These are phyloP conservation scores for Aspergillus texensis DNA, from an alignment of 2,329 filamentous ascomycete species.

Conservation along the genomic window DNA sequence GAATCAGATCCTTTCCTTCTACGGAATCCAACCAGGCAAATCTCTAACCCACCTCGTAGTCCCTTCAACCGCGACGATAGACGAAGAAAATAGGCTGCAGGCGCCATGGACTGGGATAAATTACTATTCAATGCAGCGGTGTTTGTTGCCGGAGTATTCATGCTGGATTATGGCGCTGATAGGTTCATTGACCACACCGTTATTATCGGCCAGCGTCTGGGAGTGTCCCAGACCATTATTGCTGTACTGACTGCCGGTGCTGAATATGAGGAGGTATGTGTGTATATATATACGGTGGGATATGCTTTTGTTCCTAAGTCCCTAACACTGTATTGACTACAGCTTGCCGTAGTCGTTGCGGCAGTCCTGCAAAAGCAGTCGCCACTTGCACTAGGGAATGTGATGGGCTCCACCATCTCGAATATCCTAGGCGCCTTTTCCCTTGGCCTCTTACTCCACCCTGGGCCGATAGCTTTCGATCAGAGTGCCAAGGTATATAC, in stretches of 20 bases:
- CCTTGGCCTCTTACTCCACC: slow-evolving; percentile 52
- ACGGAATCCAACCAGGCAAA: not conserved
- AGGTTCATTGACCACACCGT: slow-evolving; percentile 57
- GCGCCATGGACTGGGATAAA: not conserved
- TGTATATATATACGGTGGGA: too few species aligned
- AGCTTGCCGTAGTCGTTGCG: slow-evolving; percentile 55
- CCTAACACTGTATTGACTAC: slow-evolving; percentile 1
- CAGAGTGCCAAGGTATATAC: slow-evolving; percentile 54
- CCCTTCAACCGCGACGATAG: not conserved
- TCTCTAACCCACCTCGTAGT: not conserved
- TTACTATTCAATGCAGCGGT: not conserved
- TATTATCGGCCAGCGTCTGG: slow-evolving; percentile 48
- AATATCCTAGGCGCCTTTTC: slow-evolving; percentile 61
- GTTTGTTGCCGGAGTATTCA: slow-evolving; percentile 46
- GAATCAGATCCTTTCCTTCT: too few species aligned
- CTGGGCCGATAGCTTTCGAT: slow-evolving; percentile 45
- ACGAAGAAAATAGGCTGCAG: too few species aligned
- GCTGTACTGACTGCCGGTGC: slow-evolving; percentile 56
- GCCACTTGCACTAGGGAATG: slow-evolving; percentile 57
- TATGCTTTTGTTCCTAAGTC: not conserved
- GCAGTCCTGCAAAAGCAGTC: slow-evolving; percentile 50
- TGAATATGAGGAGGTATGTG: slow-evolving; percentile 58
- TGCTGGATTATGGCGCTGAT: slow-evolving; percentile 57
- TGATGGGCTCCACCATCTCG: slow-evolving; percentile 58
- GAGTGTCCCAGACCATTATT: slow-evolving; percentile 53